Evolutionary conservation across 371 early-diverging fungal genomes (phyloP), one percentile per base, ranked within the genome.

Genomic region (Fennellomyces sp.): DNA sequence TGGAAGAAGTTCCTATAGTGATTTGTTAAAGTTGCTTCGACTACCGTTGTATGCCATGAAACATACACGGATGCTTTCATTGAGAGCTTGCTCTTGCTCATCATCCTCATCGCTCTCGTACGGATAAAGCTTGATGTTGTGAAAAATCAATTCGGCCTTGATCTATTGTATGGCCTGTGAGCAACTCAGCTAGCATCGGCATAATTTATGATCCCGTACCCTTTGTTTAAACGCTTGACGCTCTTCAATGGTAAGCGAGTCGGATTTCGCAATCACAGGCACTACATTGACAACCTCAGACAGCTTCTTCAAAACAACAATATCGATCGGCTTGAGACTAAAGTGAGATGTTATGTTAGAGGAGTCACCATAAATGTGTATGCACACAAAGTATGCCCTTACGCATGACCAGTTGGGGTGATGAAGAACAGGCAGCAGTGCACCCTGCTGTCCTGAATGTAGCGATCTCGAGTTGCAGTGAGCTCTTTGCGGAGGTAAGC

Each of bases 61-160:
- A 67, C 60, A 33, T 73, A 81, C 82, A 36, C 82, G 78, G 67
- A 94, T 91, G 70, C 81, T 81, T 61, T 84, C 82, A 66, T 92
- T 91, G 60, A 91, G 78, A 19, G 85, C 82, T 41, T 76, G 78
- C 66, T 93, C 94, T 63, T 88, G 84, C 45, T 90, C 89, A 65
- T 89, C 89, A 77, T 91, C 92, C 71, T 91, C 92, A 48, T 90
- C 89, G 62, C 87, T 85, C 56, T 84, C 83, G 68, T 91, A 94
- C 56, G 97, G 97, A 85, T 92, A 97, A 60, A 89, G 66, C 36
- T 88, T 73, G 73, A 97, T 96, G 60, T 92, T 89, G 78, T 97
- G 96, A 84, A 90, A 94, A 25, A 84, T 86, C 66, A 97, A 81
- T 78, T 97, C 98, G 51, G 93, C 92, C 88, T 93, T 88, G 73